Conservation (phyloP, 768 basidiomycete species). For the Psilocybe tampanensis region DNA sequence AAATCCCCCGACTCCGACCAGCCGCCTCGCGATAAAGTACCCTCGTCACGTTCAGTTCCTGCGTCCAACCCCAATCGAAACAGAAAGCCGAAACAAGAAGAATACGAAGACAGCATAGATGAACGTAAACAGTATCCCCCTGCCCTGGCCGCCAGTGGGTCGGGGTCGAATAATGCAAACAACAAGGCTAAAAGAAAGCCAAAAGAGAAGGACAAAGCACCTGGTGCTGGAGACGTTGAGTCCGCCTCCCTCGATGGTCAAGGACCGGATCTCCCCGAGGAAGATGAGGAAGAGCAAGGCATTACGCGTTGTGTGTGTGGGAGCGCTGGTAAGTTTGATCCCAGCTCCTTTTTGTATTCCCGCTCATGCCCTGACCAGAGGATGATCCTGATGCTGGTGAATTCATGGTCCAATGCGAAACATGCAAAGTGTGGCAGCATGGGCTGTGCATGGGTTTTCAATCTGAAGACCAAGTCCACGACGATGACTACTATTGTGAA, state of each 20-base stretch:
- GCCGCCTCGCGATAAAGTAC: slow-evolving; percentile 52
- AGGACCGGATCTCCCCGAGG: slow-evolving; percentile 47
- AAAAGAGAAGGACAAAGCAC: slow-evolving; percentile 62
- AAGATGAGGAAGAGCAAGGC: slow-evolving; percentile 59
- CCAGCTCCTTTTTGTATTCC: slow-evolving; percentile 22
- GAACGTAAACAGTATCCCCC: slow-evolving; percentile 49
- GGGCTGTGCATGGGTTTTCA: slow-evolving; percentile 95
- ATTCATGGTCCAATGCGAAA: slow-evolving; percentile 98
- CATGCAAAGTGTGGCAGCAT: slow-evolving; percentile 98
- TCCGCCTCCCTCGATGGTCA: slow-evolving; percentile 34
- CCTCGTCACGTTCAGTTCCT: slow-evolving; percentile 41
- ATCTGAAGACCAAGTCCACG: slow-evolving; percentile 69
- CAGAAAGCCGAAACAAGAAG: slow-evolving; percentile 77
- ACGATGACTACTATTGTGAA: slow-evolving; percentile 93
- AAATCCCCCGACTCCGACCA: slow-evolving; percentile 77
- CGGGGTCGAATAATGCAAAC: slow-evolving; percentile 31
- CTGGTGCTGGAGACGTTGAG: slow-evolving; percentile 25
- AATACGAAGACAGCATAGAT: slow-evolving; percentile 63
- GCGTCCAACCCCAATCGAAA: slow-evolving; percentile 43
- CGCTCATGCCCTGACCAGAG: slow-evolving; percentile 42
- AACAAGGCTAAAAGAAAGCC: slow-evolving; percentile 60
- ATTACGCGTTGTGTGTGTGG: slow-evolving; percentile 88
- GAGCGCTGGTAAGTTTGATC: slow-evolving; percentile 59
- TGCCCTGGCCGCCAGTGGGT: slow-evolving; percentile 30
- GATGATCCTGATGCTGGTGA: slow-evolving; percentile 85